phyloP scores from a whole-genome alignment of 306 rosid species.

The barrel medic (Medicago truncatula) region MtrunA17r5.0-ANR NC_053046.1:34766501-34767000 shows the following conservation, averaged over 20 bases:
- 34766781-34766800: conserved; percentile 93
- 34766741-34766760: conserved; percentile 90
- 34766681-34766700: conserved; percentile 86
- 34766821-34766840: conserved; percentile 89
- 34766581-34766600: conserved; percentile 63
- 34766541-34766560: conserved; percentile 57
- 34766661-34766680: conserved; percentile 58
- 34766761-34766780: conserved; percentile 87
- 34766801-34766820: conserved; percentile 92
- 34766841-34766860: conserved; percentile 81
- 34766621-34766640: conserved; percentile 55
- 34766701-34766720: conserved; percentile 84
- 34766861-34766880: conserved; percentile 75
- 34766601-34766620: conserved; percentile 56
- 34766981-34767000: conserved; percentile 61
- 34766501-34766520: conserved; percentile 50
- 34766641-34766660: conserved; percentile 56
- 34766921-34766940: conserved; percentile 65
- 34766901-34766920: conserved; percentile 65
- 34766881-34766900: conserved; percentile 75
- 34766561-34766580: conserved; percentile 56
- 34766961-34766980: conserved; percentile 62
- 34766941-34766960: conserved; percentile 58
- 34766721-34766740: conserved; percentile 93
- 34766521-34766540: conserved; percentile 47